phyloP scores from a whole-genome alignment of 2,329 filamentous ascomycete species.

The Ophiostoma sp. region DNA sequence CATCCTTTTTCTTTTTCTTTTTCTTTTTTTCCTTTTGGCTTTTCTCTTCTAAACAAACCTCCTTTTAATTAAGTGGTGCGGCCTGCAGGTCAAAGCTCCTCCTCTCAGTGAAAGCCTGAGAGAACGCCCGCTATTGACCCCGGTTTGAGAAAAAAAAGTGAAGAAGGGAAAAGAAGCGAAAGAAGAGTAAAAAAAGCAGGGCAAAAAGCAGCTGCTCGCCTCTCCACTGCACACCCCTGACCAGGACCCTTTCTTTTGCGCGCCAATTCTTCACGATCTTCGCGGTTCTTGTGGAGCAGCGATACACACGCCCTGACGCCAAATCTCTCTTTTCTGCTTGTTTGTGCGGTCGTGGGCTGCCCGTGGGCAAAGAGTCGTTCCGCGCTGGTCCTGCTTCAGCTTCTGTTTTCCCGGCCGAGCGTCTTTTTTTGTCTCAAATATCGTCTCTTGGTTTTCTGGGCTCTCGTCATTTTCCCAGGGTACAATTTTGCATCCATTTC shows the following conservation, averaged over 20 bases:
- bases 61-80: slow-evolving; percentile 2
- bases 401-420: not conserved
- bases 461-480: not conserved
- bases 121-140: not conserved
- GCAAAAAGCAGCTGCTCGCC: not conserved
- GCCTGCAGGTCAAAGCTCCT: slow-evolving; percentile 1
- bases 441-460: not conserved
- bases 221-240: slow-evolving; percentile 16
- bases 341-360: not conserved
- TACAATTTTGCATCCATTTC: not conserved
- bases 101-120: not conserved
- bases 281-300: slow-evolving; percentile 16
- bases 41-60: not conserved
- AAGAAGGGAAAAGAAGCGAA: not conserved
- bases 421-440: not conserved
- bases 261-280: slow-evolving; percentile 19
- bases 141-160: not conserved
- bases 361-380: not conserved
- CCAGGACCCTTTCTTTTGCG: not conserved
- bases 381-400: not conserved
- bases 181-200: not conserved
- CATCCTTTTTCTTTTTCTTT: not conserved
- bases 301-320: not conserved
- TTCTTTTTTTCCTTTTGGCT: not conserved
- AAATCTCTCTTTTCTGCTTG: not conserved